Conservation (phyloP, 306 rosid genomes). For the Calophaca sinica region DNA sequence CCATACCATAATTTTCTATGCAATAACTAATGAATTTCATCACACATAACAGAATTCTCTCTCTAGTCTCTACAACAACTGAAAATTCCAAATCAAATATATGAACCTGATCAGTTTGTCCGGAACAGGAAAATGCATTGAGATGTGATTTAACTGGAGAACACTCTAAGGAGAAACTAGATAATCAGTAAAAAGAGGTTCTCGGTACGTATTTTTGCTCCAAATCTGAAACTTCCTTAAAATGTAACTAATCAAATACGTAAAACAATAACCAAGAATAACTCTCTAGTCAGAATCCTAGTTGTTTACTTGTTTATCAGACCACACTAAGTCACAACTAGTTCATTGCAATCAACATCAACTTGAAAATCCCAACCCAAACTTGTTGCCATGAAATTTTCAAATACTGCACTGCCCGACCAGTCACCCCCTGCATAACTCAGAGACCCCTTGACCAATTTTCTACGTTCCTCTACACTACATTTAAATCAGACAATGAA, state of each 20-base stretch:
- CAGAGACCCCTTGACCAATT: conserved; percentile 12
- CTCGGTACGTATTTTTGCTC: conserved; percentile 3
- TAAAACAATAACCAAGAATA: conserved; percentile 8
- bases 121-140: not conserved
- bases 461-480: conserved; percentile 16
- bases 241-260: not conserved
- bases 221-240: conserved; percentile 13
- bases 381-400: conserved; percentile 15
- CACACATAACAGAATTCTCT: conserved; percentile 9
- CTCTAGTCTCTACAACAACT: conserved; percentile 24
- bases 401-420: not conserved
- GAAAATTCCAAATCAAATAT: conserved; percentile 17
- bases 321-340: conserved; percentile 11
- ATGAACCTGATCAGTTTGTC: not conserved
- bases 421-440: not conserved
- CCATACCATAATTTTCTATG: not conserved
- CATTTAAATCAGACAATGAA: not conserved
- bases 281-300: conserved; percentile 1
- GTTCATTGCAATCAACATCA: not conserved
- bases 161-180: not conserved
- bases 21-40: conserved; percentile 27
- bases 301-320: not conserved
- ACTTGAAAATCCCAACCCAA: conserved; percentile 29
- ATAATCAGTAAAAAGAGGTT: conserved; percentile 13
- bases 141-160: conserved; percentile 1